A percentile compares a stretch with the other conserved stretches of the same genome.
These are phyloP conservation scores for Prorocentrum cordatum DNA, from an alignment of 169 alveolate species.

Conservation along the genomic window DNA sequence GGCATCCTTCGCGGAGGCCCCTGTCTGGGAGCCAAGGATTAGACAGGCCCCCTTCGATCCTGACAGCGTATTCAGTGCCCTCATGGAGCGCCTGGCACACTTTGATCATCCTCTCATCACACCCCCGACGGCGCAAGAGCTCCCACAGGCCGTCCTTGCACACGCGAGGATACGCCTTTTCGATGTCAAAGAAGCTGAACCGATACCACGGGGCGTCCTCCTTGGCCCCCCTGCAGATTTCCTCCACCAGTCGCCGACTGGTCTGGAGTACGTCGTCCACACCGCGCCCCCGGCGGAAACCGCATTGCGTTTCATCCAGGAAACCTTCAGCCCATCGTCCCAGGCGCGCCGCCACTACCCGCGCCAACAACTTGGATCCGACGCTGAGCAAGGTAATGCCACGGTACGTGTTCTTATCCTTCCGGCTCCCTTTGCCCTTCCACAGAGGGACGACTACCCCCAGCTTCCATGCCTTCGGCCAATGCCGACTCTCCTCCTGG, in stretches of 20 bases:
- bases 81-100: neutral
- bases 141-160: neutral
- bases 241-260: neutral
- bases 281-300: neutral
- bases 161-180: neutral
- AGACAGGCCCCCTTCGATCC: neutral
- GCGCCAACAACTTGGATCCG: neutral
- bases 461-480: neutral
- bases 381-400: neutral
- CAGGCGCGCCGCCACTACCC: neutral
- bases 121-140: neutral
- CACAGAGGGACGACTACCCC: neutral
- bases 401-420: neutral
- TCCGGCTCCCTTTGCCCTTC: neutral
- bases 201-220: too few species aligned
- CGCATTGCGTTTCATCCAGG: neutral
- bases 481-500: neutral
- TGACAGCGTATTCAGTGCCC: neutral
- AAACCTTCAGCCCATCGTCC: neutral
- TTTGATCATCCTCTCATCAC: neutral
- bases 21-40: neutral
- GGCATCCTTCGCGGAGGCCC: constrained; percentile 5
- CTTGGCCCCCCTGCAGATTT: neutral
- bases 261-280: neutral
- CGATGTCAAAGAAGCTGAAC: neutral